Conservation (phyloP, 768 basidiomycete species). For the Tulasnella sp. region DNA sequence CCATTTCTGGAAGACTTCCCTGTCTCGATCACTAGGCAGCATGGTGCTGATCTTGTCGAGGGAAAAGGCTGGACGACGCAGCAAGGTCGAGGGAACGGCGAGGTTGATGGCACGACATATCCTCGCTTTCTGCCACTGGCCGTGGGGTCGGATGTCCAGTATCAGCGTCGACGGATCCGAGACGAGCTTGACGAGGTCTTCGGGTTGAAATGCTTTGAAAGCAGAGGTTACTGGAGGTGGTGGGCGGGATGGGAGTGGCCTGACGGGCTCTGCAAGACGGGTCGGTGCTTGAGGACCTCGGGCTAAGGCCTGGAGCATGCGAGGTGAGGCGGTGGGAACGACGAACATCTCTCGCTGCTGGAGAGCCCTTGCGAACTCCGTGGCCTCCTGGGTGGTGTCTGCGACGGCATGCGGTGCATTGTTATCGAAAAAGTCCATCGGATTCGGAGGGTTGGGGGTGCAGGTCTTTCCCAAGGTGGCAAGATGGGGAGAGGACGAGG, state of each 20-base stretch:
- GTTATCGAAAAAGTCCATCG: slow-evolving; percentile 10
- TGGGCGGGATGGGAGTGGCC: not conserved
- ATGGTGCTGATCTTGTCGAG: slow-evolving; percentile 65
- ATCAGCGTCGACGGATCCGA: slow-evolving; percentile 35
- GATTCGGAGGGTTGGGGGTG: not conserved
- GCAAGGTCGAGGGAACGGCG: slow-evolving; percentile 86
- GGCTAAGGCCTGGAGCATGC: slow-evolving; percentile 7
- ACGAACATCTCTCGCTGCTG: slow-evolving; percentile 1
- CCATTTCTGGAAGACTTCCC: slow-evolving; percentile 52
- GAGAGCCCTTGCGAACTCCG: not conserved
- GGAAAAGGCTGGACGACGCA: slow-evolving; percentile 82
- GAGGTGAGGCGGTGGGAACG: slow-evolving; percentile 1
- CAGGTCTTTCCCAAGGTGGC: not conserved
- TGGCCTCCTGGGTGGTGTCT: not conserved
- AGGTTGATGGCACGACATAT: slow-evolving; percentile 65
- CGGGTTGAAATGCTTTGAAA: not conserved
- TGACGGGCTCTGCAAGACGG: not conserved
- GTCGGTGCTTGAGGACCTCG: not conserved
- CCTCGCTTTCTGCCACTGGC: slow-evolving; percentile 54
- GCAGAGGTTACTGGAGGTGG: not conserved
- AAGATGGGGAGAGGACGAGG: not conserved
- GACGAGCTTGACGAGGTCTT: not conserved
- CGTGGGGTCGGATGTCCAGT: slow-evolving; percentile 82
- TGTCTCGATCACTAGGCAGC: slow-evolving; percentile 53
- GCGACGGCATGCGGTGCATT: not conserved